phyloP scores from a whole-genome alignment of 768 basidiomycete species.

The Leccinum longicurvipes region DNA sequence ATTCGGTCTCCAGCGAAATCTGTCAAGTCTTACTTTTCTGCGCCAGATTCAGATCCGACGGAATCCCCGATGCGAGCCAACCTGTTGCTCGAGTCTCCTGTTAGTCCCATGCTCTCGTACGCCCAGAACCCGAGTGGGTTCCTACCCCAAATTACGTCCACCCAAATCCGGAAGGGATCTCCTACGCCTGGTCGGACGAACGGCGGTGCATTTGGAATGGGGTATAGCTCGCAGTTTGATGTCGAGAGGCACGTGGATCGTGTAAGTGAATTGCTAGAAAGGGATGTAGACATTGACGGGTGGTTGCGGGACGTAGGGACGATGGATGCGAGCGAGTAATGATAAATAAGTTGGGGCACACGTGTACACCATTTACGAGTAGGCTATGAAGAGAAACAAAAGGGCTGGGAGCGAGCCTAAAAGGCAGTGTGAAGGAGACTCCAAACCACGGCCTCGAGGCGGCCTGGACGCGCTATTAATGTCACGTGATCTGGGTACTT shows the following conservation, averaged over 20 bases:
- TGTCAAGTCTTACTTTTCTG: constrained; percentile 36
- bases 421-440: constrained; percentile 28
- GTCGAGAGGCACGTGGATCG: constrained; percentile 51
- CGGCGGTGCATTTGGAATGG: constrained; percentile 35
- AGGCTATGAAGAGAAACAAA: constrained; percentile 7
- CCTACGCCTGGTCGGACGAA: constrained; percentile 15
- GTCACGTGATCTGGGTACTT: constrained; percentile 28
- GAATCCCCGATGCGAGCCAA: constrained; percentile 25
- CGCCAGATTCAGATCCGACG: constrained; percentile 34
- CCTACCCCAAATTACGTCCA: constrained; percentile 36
- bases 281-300: constrained; percentile 54
- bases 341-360: constrained; percentile 4
- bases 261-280: constrained; percentile 53
- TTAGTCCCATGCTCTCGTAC: constrained; percentile 33
- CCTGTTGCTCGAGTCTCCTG: constrained; percentile 33
- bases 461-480: constrained; percentile 20
- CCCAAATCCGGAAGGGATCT: constrained; percentile 28
- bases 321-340: constrained; percentile 23
- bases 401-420: constrained; percentile 10
- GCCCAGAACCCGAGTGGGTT: constrained; percentile 35
- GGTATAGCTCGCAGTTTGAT: constrained; percentile 58
- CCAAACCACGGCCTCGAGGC: constrained; percentile 26
- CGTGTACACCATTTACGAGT: constrained; percentile 21
- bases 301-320: constrained; percentile 46
- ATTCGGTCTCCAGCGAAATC: constrained; percentile 31